phyloP scores from a whole-genome alignment of 495 filamentous ascomycete genomes.

The Talaromyces liani region DNA sequence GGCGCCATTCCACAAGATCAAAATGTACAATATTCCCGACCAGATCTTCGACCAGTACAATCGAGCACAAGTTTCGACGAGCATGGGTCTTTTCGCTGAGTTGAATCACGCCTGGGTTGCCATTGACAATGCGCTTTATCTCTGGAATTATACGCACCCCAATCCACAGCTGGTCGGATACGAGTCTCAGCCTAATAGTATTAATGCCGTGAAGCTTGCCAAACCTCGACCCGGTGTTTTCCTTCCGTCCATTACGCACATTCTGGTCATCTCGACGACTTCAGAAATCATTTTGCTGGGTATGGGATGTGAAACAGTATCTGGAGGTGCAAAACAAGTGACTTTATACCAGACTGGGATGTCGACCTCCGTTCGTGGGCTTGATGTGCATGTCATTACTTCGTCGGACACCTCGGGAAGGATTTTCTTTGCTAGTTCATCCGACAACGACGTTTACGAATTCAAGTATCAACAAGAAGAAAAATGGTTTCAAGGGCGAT shows the following conservation, averaged over 20 bases:
- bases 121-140: constrained; percentile 90
- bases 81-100: constrained; percentile 88
- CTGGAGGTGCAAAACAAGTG: constrained; percentile 61
- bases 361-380: constrained; percentile 60
- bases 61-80: constrained; percentile 68
- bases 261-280: constrained; percentile 82
- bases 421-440: constrained; percentile 82
- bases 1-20: constrained; percentile 80
- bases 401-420: constrained; percentile 71
- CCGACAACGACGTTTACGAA: constrained; percentile 82
- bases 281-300: constrained; percentile 78
- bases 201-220: constrained; percentile 77
- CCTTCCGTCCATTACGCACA: constrained; percentile 69
- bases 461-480: constrained; percentile 94
- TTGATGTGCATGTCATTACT: constrained; percentile 67
- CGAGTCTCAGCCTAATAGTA: constrained; percentile 78
- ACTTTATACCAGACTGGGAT: constrained; percentile 79
- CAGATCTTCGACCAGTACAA: constrained; percentile 86
- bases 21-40: constrained; percentile 80
- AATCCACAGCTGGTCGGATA: constrained; percentile 86
- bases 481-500: constrained; percentile 83
- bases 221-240: constrained; percentile 77
- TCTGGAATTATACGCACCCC: constrained; percentile 93
- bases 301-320: constrained; percentile 51
- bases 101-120: constrained; percentile 91